These are phyloP conservation scores for Suillus variegatus DNA, from an alignment of 768 basidiomycete genomes.

Conservation along the genomic window DNA sequence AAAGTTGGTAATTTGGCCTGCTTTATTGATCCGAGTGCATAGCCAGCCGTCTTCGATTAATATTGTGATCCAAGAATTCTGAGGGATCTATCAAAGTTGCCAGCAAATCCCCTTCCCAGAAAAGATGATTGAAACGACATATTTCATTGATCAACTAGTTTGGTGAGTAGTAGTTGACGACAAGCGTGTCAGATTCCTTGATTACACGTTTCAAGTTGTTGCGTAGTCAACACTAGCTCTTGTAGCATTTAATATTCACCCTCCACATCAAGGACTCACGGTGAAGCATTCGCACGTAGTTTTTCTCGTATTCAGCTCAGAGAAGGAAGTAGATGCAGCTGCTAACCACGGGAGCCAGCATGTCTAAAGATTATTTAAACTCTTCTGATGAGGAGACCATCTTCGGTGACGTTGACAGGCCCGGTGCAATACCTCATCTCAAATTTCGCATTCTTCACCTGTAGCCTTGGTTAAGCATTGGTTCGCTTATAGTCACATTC, in stretches of 20 bases:
- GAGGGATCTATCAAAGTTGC: background rate
- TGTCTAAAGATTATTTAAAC: background rate
- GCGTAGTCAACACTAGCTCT: background rate
- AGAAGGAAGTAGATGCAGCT: background rate
- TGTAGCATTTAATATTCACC: background rate
- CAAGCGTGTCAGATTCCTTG: background rate
- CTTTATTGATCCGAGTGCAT: background rate
- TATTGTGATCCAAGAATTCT: background rate
- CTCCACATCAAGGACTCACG: background rate
- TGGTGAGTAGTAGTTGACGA: background rate
- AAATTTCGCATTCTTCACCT: background rate
- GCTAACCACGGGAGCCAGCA: background rate
- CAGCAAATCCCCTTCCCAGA: background rate
- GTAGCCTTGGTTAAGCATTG: constrained; percentile 9
- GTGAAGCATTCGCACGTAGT: background rate
- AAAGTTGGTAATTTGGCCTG: too few species aligned
- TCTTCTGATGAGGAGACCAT: background rate
- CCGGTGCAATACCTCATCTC: background rate
- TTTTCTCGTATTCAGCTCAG: background rate
- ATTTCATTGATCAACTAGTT: background rate
- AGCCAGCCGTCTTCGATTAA: background rate
- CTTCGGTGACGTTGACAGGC: background rate
- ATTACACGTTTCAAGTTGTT: background rate
- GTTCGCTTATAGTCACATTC: background rate
- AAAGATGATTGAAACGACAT: background rate